Base-by-base conservation (phyloP, 257 asterid species). In the Paraleonurus japonicus region DNA sequence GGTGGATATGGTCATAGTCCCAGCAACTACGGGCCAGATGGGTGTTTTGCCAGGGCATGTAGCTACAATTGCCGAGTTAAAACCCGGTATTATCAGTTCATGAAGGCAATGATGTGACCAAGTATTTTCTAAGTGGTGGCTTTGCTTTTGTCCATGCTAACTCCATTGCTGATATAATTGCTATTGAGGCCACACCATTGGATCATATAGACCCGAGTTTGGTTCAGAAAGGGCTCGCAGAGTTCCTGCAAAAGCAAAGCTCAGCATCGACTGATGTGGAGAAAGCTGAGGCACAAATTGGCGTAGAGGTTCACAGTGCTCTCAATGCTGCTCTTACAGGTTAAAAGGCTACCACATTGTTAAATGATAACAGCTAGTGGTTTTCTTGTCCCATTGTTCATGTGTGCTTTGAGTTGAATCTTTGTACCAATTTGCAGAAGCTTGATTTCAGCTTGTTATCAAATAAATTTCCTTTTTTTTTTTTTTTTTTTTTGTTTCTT, bases 41-140 rank as follows among this genome's bases (percentile, higher is more conserved):
- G 96, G 95, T 88, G 93, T 92, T 67, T 81, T 92, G 82, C 96
- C 98, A 0, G 94, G 95, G 58, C 98, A 92, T 47, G 98, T 92
- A n/a, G 82, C 98, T 4, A 86, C 98, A 26, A 87, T 92, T 73
- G 95, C 96, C 1, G 98, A 89, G 86, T 83, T 92, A 32, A 89
- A 91, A 73, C 95, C 96, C 1, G 92, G 50, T 91, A 26, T 41
- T 91, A 71, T 81, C 95, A 13, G 92, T 91, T 57, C 96, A 89
- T 10, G 94, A 89, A 73, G 96, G 95, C 58, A 87, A 78, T 30
- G 92, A 87, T 10, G 88, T 83, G 63, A 78, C 80, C 58, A 90
- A 89, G 71, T 91, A 87, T 45, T 88, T 91, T 32, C 77, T 91
- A 43, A 87, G 96, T 33, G 80, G 95, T 47, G 97, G 97, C 48